phyloP scores from a whole-genome alignment of 2,329 filamentous ascomycete genomes.

The Colletotrichum acutatum region DNA sequence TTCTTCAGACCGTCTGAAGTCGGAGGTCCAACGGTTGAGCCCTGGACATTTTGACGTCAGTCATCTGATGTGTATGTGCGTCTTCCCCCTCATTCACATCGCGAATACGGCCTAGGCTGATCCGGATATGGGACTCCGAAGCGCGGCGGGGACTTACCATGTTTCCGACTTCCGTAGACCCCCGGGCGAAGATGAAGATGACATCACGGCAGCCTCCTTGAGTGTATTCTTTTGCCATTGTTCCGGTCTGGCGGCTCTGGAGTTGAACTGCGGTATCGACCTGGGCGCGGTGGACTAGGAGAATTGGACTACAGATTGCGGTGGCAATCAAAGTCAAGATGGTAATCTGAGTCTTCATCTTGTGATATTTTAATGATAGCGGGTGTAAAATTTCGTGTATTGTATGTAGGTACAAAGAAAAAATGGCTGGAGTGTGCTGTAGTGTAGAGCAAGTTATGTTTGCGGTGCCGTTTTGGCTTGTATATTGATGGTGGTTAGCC shows the following conservation, averaged over 20 bases:
- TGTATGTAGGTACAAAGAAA: not conserved
- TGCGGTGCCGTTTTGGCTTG: not conserved
- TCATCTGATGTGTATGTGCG: not conserved
- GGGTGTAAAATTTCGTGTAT: not conserved
- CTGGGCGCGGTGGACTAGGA: not conserved
- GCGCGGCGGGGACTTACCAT: slow-evolving; percentile 41
- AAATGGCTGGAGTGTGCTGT: not conserved
- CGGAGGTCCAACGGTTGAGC: slow-evolving; percentile 34
- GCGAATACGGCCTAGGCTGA: slow-evolving; percentile 39
- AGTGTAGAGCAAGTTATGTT: not conserved
- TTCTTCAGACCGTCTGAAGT: slow-evolving; percentile 35
- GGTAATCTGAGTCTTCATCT: slow-evolving; percentile 1
- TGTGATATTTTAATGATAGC: not conserved
- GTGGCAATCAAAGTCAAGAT: not conserved
- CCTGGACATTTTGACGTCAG: slow-evolving; percentile 24
- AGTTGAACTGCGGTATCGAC: not conserved
- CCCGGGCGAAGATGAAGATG: slow-evolving; percentile 53
- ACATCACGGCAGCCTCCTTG: slow-evolving; percentile 34
- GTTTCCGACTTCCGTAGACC: slow-evolving; percentile 51
- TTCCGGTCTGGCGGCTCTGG: not conserved
- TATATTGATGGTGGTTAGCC: not conserved
- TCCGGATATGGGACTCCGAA: slow-evolving; percentile 30
- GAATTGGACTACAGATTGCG: not conserved
- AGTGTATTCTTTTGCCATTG: slow-evolving; percentile 5
- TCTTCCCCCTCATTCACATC: not conserved